These are phyloP conservation scores for Pseudogymnoascus sp. DNA, from an alignment of 2,329 filamentous ascomycete species.

Conservation along the genomic window DNA sequence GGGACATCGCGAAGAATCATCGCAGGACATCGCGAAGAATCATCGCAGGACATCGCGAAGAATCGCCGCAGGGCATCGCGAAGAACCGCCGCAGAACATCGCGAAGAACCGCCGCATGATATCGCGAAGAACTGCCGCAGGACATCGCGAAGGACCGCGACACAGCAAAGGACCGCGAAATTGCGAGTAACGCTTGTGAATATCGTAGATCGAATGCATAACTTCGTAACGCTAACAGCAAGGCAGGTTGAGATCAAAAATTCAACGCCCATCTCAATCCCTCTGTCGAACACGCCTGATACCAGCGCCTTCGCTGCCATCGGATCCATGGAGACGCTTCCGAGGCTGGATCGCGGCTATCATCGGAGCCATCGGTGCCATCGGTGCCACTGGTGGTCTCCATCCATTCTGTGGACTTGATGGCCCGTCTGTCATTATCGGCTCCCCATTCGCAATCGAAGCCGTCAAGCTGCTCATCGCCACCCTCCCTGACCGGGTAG, in stretches of 20 bases:
- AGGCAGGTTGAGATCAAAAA: neutral
- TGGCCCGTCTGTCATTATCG: neutral
- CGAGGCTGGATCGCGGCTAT: neutral
- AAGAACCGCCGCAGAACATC: neutral
- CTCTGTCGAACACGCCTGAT: neutral
- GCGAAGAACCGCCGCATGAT: neutral
- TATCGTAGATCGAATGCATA: neutral
- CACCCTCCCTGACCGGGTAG: neutral
- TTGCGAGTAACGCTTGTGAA: neutral
- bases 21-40: neutral
- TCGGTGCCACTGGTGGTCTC: neutral
- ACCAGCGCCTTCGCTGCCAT: neutral
- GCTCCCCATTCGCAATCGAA: neutral
- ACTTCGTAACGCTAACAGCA: neutral
- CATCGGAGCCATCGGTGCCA: neutral
- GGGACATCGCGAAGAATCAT: neutral
- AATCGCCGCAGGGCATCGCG: neutral
- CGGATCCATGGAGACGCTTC: slow-evolving; percentile 2
- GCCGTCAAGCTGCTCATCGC: neutral
- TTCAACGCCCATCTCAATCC: neutral
- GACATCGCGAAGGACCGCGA: neutral
- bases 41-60: neutral
- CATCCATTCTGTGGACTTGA: neutral
- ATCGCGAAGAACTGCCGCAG: neutral
- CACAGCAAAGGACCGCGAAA: neutral